phyloP scores from a whole-genome alignment of 768 basidiomycete genomes.

The Boletus rex-veris region DNA sequence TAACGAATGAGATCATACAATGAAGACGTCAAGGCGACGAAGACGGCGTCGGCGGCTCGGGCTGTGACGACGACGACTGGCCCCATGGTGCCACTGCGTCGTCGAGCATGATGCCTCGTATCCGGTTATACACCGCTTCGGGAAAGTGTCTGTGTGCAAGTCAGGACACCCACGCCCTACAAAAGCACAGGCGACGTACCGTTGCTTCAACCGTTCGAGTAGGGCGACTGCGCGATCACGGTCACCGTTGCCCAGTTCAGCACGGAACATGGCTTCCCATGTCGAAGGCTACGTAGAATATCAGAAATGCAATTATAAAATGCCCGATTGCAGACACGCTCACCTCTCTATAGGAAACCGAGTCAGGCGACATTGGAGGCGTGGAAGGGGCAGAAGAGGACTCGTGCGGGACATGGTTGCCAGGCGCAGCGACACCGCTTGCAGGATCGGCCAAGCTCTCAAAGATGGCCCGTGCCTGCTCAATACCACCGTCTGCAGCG shows the following conservation, averaged over 20 bases:
- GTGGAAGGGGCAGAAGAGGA: constrained; percentile 28
- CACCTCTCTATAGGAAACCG: constrained; percentile 37
- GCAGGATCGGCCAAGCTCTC: constrained; percentile 77
- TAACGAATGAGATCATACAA: not conserved
- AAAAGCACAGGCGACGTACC: constrained; percentile 39
- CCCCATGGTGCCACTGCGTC: constrained; percentile 52
- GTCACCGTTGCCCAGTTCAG: constrained; percentile 79
- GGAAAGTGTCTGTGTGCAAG: constrained; percentile 53
- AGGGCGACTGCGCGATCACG: constrained; percentile 65
- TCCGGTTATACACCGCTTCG: constrained; percentile 73
- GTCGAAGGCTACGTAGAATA: constrained; percentile 66
- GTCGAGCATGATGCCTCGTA: constrained; percentile 77
- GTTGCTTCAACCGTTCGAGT: constrained; percentile 65
- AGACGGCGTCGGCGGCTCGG: not conserved
- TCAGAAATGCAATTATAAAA: not conserved
- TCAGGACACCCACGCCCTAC: too few species aligned
- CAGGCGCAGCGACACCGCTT: constrained; percentile 79
- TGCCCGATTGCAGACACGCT: not conserved
- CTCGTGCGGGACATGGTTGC: constrained; percentile 80
- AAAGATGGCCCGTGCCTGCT: constrained; percentile 72
- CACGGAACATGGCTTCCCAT: constrained; percentile 94
- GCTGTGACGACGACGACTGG: constrained; percentile 16
- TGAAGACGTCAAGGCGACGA: not conserved
- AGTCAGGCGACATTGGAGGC: constrained; percentile 36
- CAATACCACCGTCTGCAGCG: constrained; percentile 65